Conservation (phyloP, 495 filamentous ascomycete species). For the Penicillium dipodomyicola region DNA sequence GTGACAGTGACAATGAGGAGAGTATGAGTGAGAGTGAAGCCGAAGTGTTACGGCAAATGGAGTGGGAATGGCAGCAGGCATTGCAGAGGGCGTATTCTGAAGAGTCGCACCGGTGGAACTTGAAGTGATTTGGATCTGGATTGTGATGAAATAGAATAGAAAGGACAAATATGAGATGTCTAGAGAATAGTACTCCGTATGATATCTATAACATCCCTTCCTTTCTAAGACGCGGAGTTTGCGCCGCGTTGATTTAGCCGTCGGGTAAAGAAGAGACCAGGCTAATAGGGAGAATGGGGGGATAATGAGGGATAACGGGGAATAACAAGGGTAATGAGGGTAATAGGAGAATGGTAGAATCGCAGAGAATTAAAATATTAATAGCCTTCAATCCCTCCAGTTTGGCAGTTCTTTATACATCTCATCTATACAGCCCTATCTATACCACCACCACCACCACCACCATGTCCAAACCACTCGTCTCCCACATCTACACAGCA, state of each 20-base stretch:
- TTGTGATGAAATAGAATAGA: not conserved
- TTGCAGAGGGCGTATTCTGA: slow-evolving; percentile 30
- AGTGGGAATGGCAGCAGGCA: slow-evolving; percentile 29
- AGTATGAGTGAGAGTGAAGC: not conserved
- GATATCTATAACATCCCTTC: not conserved
- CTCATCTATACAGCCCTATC: not conserved
- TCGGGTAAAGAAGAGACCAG: slow-evolving; percentile 1
- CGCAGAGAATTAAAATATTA: not conserved
- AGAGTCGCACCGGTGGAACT: slow-evolving; percentile 3
- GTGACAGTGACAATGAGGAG: not conserved
- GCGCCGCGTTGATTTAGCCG: slow-evolving; percentile 9
- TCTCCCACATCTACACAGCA: slow-evolving; percentile 65
- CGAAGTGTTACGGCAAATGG: slow-evolving; percentile 23
- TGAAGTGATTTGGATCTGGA: not conserved
- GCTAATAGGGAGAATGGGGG: not conserved
- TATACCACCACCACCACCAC: not conserved
- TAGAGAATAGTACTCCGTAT: too few species aligned
- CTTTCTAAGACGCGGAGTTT: slow-evolving; percentile 2
- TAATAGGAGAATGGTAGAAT: not conserved
- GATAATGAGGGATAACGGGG: not conserved
- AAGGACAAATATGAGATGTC: too few species aligned
- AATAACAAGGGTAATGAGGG: too few species aligned
- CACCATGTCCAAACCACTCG: slow-evolving; percentile 43
- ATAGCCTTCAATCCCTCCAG: not conserved
- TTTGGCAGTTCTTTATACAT: too few species aligned